Conservation (phyloP, 345 rosid genomes). For the Geranium rotundifolium region DNA sequence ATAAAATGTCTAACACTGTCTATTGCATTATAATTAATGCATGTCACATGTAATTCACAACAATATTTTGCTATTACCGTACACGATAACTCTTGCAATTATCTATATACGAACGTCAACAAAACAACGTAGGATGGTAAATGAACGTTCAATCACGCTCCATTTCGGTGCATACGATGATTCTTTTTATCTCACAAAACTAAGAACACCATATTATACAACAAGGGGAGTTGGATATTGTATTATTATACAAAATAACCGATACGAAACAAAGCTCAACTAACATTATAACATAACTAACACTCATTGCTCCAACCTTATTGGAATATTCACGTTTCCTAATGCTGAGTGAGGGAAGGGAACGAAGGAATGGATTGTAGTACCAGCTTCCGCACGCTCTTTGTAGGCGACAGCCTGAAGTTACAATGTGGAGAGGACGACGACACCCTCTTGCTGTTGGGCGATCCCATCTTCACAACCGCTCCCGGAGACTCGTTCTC, state of each 20-base stretch:
- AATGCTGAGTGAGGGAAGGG: constrained; percentile 85
- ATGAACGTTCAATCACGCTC: no score
- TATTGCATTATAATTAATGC: no score
- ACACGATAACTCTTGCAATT: no score
- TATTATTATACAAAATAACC: constrained; percentile 24
- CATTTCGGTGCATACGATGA: neutral
- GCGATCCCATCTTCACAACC: constrained; percentile 49
- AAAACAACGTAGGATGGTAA: no score
- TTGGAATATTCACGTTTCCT: constrained; percentile 17
- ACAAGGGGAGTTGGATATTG: constrained; percentile 15
- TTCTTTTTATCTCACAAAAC: neutral
- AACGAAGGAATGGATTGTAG: constrained; percentile 85
- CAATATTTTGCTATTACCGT: no score
- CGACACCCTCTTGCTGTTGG: constrained; percentile 94
- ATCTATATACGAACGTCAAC: no score
- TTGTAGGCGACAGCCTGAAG: constrained; percentile 46
- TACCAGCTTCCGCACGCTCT: constrained; percentile 83
- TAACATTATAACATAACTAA: constrained; percentile 5
- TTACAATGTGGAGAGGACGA: constrained; percentile 72
- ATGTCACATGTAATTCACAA: no score
- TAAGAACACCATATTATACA: constrained; percentile 13
- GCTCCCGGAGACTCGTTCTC: constrained; percentile 34
- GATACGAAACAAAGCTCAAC: constrained; percentile 3
- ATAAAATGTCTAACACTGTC: no score
- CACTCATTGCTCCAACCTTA: constrained; percentile 12